These are phyloP conservation scores for Ambrosia artemisiifolia DNA, from an alignment of 129 eudicot genomes.

Conservation along the genomic window DNA sequence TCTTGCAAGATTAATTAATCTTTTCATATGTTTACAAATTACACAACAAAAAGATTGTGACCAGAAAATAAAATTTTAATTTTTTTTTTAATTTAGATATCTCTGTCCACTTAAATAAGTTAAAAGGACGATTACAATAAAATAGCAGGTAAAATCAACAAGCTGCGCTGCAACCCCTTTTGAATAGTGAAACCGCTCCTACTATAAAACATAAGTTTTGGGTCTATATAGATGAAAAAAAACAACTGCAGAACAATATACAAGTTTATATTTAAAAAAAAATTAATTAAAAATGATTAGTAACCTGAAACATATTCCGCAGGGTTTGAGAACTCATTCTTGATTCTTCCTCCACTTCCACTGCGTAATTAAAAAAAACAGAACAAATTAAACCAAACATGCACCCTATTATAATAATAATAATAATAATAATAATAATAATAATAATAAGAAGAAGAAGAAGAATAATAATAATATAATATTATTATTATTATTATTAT, in stretches of 20 bases:
- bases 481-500: not conserved
- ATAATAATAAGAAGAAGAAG: no score
- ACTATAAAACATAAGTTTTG: no score
- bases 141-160: no score
- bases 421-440: no score
- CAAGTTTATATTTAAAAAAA: not conserved
- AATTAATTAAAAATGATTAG: not conserved
- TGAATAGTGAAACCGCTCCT: no score
- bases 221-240: no score
- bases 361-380: slow-evolving; percentile 9
- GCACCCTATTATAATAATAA: no score
- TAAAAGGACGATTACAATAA: no score
- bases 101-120: no score
- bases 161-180: no score
- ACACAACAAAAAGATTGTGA: not conserved
- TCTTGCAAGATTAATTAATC: slow-evolving; percentile 4
- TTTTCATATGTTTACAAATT: slow-evolving; percentile 2
- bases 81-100: not conserved
- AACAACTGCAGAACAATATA: not conserved
- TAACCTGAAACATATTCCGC: slow-evolving; percentile 30
- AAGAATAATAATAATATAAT: no score
- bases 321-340: slow-evolving; percentile 26
- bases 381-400: not conserved
- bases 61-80: not conserved
- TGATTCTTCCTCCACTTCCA: slow-evolving; percentile 21